Evolutionary conservation across 176 grass and related monocot genomes (phyloP).

Genomic region (Carex littledalei): DNA sequence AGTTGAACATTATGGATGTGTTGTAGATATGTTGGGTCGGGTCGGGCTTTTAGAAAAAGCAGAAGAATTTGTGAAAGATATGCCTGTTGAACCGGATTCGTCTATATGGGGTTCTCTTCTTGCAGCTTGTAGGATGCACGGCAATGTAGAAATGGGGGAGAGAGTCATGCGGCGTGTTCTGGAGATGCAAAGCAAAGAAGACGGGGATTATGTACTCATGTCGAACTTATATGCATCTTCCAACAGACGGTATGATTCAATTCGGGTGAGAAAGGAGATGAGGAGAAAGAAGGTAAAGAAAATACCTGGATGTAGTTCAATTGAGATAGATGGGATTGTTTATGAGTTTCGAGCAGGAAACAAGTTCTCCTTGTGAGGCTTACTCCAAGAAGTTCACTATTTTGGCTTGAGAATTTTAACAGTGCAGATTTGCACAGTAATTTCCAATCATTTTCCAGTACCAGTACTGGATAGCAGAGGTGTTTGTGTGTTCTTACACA

Average conservation of each 20-base stretch:
- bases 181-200: neutral
- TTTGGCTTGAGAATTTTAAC: neutral
- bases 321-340: constrained; percentile 74
- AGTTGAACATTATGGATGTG: constrained; percentile 75
- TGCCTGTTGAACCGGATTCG: constrained; percentile 48
- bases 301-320: constrained; percentile 49
- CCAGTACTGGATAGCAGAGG: neutral
- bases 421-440: neutral
- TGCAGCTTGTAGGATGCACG: constrained; percentile 37
- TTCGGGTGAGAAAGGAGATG: constrained; percentile 47
- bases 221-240: constrained; percentile 51
- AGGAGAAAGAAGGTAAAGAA: constrained; percentile 41
- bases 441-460: neutral
- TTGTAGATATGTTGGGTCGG: constrained; percentile 66
- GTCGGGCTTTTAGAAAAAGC: constrained; percentile 45
- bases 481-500: neutral
- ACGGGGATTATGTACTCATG: constrained; percentile 57
- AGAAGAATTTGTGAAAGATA: constrained; percentile 34
- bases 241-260: constrained; percentile 14
- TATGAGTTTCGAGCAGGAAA: constrained; percentile 52
- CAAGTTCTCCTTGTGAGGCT: neutral
- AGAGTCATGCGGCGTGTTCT: constrained; percentile 20
- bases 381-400: neutral
- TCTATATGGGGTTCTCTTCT: constrained; percentile 62
- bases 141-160: constrained; percentile 44